Evolutionary conservation across 2,329 filamentous ascomycete genomes (phyloP).

Genomic region (Aureobasidium sp.): DNA sequence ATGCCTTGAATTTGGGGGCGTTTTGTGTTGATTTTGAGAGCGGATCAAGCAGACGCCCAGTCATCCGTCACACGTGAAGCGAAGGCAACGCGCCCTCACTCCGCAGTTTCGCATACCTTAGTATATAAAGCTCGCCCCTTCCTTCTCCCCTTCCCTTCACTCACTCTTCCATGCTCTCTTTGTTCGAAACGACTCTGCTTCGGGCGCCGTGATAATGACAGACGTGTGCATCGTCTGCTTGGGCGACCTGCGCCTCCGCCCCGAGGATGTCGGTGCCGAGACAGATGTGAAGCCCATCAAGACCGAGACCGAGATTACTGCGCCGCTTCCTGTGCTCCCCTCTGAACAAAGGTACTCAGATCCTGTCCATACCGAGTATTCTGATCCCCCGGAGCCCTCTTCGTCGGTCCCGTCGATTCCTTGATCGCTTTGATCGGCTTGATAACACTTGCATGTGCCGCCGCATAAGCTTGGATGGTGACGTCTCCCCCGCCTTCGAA

Average conservation of each 20-base stretch:
- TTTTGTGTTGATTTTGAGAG: neutral
- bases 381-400: slow-evolving; percentile 11
- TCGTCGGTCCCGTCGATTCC: slow-evolving; percentile 22
- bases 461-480: slow-evolving; percentile 35
- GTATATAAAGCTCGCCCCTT: slow-evolving; percentile 11
- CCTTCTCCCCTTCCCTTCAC: neutral
- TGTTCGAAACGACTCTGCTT: slow-evolving; percentile 14
- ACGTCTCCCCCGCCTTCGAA: slow-evolving; percentile 25
- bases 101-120: neutral
- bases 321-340: slow-evolving; percentile 2
- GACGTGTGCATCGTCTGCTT: slow-evolving; percentile 67
- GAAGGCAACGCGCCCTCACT: slow-evolving; percentile 7
- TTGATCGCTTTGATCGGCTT: slow-evolving; percentile 34
- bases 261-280: neutral
- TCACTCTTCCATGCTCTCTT: neutral
- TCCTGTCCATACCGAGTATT: neutral
- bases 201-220: slow-evolving; percentile 42
- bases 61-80: slow-evolving; percentile 11
- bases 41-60: slow-evolving; percentile 3
- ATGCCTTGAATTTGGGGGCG: neutral
- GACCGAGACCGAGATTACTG: neutral
- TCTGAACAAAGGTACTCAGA: slow-evolving; percentile 13
- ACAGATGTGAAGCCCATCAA: neutral
- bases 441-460: slow-evolving; percentile 29
- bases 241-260: slow-evolving; percentile 55